phyloP scores from a whole-genome alignment of 2,329 filamentous ascomycete genomes.

The Ophiostoma piceae region DNA sequence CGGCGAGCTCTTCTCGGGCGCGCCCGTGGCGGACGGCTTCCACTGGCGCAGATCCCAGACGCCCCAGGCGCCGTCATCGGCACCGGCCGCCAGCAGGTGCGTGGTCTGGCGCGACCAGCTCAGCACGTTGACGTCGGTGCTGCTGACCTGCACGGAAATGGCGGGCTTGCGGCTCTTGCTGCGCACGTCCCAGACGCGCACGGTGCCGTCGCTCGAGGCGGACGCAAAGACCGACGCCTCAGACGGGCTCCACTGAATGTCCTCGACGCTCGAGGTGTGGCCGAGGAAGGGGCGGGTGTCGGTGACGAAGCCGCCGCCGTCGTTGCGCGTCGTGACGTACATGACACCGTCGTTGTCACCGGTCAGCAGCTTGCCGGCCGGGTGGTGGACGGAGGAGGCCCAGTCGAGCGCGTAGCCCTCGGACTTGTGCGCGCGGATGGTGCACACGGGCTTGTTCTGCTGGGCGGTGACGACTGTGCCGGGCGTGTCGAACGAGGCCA shows the following conservation, averaged over 20 bases:
- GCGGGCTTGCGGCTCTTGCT: constrained; percentile 87
- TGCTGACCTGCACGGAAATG: constrained; percentile 76
- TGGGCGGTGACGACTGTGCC: constrained; percentile 72
- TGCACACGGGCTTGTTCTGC: constrained; percentile 83
- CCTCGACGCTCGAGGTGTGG: constrained; percentile 81
- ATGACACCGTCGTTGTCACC: constrained; percentile 89
- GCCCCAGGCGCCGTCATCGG: constrained; percentile 88
- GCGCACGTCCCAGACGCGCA: constrained; percentile 92
- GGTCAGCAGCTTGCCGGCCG: constrained; percentile 79
- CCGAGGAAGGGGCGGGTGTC: constrained; percentile 79
- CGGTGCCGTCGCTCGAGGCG: constrained; percentile 85
- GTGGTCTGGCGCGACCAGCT: constrained; percentile 87
- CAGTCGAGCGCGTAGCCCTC: constrained; percentile 98
- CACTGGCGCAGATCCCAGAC: constrained; percentile 96
- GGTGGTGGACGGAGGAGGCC: constrained; percentile 73
- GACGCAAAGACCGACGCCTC: constrained; percentile 94
- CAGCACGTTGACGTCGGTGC: constrained; percentile 90
- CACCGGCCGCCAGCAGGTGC: constrained; percentile 85
- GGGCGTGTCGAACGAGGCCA: constrained; percentile 83
- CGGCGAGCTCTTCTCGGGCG: constrained; percentile 55
- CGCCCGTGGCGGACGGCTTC: constrained; percentile 58
- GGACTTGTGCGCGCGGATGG: constrained; percentile 81
- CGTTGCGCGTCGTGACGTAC: constrained; percentile 78
- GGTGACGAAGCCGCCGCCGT: constrained; percentile 83
- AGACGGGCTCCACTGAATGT: constrained; percentile 92